Evolutionary conservation across 805 yeast genomes (phyloP).

Genomic region (Saccharomyces eubayanus): DNA sequence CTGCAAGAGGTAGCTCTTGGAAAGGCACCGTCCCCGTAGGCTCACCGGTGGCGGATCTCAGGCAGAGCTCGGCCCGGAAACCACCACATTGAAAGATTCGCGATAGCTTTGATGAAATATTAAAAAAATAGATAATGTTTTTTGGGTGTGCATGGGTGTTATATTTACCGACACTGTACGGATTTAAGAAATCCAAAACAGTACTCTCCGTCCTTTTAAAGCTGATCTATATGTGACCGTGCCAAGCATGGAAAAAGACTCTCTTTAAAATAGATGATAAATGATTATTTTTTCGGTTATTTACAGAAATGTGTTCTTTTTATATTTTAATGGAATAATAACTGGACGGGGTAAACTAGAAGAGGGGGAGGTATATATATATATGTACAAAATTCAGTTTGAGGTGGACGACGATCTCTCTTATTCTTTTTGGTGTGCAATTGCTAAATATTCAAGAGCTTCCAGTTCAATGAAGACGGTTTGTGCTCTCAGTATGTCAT

Average conservation of each 20-base stretch:
- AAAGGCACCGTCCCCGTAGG: too few relatives aligned
- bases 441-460: slow-evolving; percentile 58
- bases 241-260: too few relatives aligned
- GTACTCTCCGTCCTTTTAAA: too few relatives aligned
- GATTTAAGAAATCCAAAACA: neutral
- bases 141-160: neutral
- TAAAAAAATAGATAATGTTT: neutral
- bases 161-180: neutral
- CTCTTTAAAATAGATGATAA: neutral
- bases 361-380: neutral
- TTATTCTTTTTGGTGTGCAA: slow-evolving; percentile 75
- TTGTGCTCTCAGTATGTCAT: slow-evolving; percentile 74
- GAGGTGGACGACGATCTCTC: slow-evolving; percentile 98
- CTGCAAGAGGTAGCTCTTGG: neutral
- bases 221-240: too few relatives aligned
- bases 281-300: neutral
- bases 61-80: neutral
- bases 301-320: neutral
- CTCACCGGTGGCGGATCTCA: too few relatives aligned
- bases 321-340: neutral
- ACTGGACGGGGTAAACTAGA: neutral
- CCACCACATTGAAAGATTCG: too few relatives aligned
- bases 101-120: too few relatives aligned
- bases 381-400: neutral
- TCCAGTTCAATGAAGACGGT: slow-evolving; percentile 62